These are phyloP conservation scores for Aspergillus taichungensis DNA, from an alignment of 495 filamentous ascomycete species.

Conservation along the genomic window DNA sequence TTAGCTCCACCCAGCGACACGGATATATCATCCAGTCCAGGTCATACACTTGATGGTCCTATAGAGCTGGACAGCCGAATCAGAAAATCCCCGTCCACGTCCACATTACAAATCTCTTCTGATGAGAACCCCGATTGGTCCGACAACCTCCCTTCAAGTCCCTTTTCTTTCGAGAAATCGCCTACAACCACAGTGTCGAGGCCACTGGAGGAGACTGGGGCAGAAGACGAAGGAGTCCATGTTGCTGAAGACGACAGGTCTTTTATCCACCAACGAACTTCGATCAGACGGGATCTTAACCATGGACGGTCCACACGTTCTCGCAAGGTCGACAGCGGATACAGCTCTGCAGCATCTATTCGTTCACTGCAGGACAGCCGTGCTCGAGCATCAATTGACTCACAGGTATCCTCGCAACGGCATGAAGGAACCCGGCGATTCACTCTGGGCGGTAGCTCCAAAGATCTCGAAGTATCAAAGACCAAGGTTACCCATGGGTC, in stretches of 20 bases:
- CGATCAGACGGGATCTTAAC: neutral
- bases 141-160: constrained; percentile 25
- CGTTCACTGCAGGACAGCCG: constrained; percentile 20
- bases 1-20: neutral
- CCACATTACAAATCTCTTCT: constrained; percentile 15
- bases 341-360: constrained; percentile 32
- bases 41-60: too few relatives aligned
- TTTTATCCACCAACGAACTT: neutral
- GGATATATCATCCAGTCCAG: neutral
- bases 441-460: constrained; percentile 1
- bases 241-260: constrained; percentile 15
- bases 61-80: neutral
- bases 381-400: constrained; percentile 20
- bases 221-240: constrained; percentile 25
- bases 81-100: neutral
- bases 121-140: constrained; percentile 9
- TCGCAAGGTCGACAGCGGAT: constrained; percentile 34
- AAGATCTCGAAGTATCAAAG: constrained; percentile 6
- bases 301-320: constrained; percentile 14
- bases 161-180: constrained; percentile 33
- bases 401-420: constrained; percentile 15
- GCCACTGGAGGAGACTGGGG: constrained; percentile 6
- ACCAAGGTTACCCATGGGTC: neutral
- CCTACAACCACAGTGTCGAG: constrained; percentile 12
- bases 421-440: constrained; percentile 5